phyloP scores from a whole-genome alignment of 73 alveolate species.

The Stentor coeruleus region DNA sequence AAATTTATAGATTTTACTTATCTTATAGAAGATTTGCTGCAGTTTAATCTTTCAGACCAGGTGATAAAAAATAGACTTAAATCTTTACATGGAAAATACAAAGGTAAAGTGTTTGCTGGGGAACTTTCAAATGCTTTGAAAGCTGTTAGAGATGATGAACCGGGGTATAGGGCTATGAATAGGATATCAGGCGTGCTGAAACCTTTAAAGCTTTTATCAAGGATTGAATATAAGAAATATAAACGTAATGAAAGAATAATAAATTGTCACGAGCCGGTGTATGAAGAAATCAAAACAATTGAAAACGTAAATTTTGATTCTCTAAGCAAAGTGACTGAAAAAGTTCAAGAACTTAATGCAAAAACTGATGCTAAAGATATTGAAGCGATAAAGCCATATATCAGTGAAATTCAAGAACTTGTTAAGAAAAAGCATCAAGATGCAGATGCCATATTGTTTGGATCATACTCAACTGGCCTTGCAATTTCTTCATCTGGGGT shows the following conservation, averaged over 20 bases:
- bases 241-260: not conserved
- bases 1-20: not conserved
- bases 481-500: too few species aligned
- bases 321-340: too few species aligned
- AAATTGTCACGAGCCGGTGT: not conserved
- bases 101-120: not conserved
- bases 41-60: not conserved
- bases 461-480: too few species aligned
- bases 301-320: too few species aligned
- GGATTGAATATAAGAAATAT: not conserved
- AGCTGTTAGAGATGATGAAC: not conserved
- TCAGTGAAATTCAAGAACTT: too few species aligned
- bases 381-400: too few species aligned
- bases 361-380: too few species aligned
- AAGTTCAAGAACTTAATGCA: too few species aligned
- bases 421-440: too few species aligned
- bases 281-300: too few species aligned
- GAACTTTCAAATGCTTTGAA: not conserved
- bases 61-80: not conserved
- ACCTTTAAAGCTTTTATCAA: not conserved
- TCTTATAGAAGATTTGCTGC: not conserved
- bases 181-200: not conserved
- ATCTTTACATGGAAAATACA: not conserved
- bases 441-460: too few species aligned
- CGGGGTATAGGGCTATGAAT: not conserved